Conservation (phyloP, 2,329 filamentous ascomycete genomes). For the Aureobasidium zeae region DNA sequence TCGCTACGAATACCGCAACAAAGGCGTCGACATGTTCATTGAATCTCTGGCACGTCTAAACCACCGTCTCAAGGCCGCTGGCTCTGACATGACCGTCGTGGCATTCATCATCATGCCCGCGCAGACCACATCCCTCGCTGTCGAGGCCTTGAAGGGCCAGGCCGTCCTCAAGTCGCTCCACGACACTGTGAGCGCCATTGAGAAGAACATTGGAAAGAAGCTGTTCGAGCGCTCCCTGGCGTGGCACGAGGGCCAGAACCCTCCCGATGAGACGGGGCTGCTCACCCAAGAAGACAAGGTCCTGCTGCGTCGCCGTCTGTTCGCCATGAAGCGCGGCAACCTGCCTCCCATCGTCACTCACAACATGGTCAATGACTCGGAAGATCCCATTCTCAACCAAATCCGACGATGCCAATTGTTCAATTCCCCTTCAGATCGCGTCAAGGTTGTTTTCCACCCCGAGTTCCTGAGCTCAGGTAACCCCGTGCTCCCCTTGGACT, state of each 20-base stretch:
- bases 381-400: slow-evolving; percentile 93
- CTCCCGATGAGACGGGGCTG: slow-evolving; percentile 94
- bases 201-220: slow-evolving; percentile 82
- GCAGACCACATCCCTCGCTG: slow-evolving; percentile 87
- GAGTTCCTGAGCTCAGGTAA: slow-evolving; percentile 96
- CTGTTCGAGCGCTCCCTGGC: slow-evolving; percentile 89
- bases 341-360: slow-evolving; percentile 95
- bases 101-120: slow-evolving; percentile 99
- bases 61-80: slow-evolving; percentile 74
- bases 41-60: slow-evolving; percentile 91
- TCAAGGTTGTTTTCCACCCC: slow-evolving; percentile 97
- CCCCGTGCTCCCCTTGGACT: slow-evolving; percentile 88
- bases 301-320: slow-evolving; percentile 78
- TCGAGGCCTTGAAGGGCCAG: slow-evolving; percentile 92
- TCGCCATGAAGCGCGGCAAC: slow-evolving; percentile 88
- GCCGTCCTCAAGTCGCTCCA: slow-evolving; percentile 93
- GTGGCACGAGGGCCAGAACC: slow-evolving; percentile 88
- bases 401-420: slow-evolving; percentile 93
- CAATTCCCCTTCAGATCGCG: slow-evolving; percentile 88
- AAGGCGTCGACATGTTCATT: slow-evolving; percentile 99
- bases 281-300: slow-evolving; percentile 89
- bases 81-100: slow-evolving; percentile 87
- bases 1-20: slow-evolving; percentile 95
- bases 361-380: slow-evolving; percentile 92
- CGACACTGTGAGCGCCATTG: slow-evolving; percentile 87